A percentile compares a stretch with the other conserved stretches of the same genome.
Evolutionary conservation across 495 filamentous ascomycete species (phyloP).

Genomic region (Rusavskia elegans): DNA sequence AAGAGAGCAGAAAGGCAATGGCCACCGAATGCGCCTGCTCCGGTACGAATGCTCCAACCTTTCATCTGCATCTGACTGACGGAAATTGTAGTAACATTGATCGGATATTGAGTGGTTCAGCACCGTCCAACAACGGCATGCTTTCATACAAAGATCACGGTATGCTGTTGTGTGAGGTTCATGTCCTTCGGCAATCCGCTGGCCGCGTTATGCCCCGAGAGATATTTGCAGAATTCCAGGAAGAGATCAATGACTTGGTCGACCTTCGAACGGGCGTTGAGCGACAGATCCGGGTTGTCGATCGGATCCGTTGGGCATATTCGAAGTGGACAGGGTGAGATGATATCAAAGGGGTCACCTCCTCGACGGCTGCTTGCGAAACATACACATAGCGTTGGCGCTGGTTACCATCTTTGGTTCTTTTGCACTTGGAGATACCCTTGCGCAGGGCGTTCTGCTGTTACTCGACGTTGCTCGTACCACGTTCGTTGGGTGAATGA

Average conservation of each 20-base stretch:
- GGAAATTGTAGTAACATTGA: slow-evolving; percentile 47
- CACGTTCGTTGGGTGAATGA: no score
- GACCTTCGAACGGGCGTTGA: slow-evolving; percentile 58
- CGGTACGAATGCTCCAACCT: slow-evolving; percentile 28
- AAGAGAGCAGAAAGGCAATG: slow-evolving; percentile 38
- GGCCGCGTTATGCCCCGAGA: slow-evolving; percentile 45
- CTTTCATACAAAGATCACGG: slow-evolving; percentile 84
- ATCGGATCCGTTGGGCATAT: slow-evolving; percentile 80
- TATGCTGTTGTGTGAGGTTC: slow-evolving; percentile 73
- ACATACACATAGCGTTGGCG: neutral
- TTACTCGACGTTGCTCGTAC: neutral
- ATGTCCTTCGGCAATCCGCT: slow-evolving; percentile 55
- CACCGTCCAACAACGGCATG: slow-evolving; percentile 43
- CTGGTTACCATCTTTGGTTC: neutral
- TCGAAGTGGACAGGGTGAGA: slow-evolving; percentile 45
- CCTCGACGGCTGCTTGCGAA: no score
- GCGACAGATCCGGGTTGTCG: slow-evolving; percentile 56
- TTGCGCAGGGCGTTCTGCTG: neutral
- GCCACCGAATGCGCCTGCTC: slow-evolving; percentile 54
- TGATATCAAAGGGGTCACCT: neutral
- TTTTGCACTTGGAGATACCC: neutral
- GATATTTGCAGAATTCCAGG: slow-evolving; percentile 64
- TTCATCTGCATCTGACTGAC: slow-evolving; percentile 4
- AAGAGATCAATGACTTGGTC: slow-evolving; percentile 69
- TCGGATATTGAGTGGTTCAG: slow-evolving; percentile 54